Evolutionary conservation across 306 rosid genomes (phyloP), one percentile per base, ranked within the genome.

Genomic region (Quercus wislizeni): DNA sequence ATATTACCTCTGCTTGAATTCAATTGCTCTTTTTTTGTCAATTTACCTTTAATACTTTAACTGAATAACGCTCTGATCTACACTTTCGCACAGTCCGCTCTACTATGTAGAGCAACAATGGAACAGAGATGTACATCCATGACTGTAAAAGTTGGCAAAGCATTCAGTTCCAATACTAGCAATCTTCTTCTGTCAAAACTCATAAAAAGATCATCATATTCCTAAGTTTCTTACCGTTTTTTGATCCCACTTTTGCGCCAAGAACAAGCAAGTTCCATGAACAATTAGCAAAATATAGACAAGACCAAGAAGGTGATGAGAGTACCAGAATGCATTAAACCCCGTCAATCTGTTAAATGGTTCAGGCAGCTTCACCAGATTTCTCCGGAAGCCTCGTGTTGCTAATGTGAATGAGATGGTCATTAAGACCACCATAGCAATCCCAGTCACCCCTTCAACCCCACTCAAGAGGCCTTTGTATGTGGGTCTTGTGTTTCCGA

Each of bases 311-410:
- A 95, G 90, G 72, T 95, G 99, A 80, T 95, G 99, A 15, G 99
- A 95, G 78, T 92, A 95, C 98, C 99, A 95, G 77, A 95, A 95
- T 0, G 99, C 96, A 69, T 95, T 95, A 55, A 95, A 95, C 18
- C 99, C 98, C 0, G 99, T 90, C 83, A 95, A 73, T 79, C 87
- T 89, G 87, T 91, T 89, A 70, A 95, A 80, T 1, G 97, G 97
- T 17, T 91, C 82, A 11, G 98, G 93, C 76, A 91, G 88, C 74
- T 81, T 90, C 35, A 95, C 82, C 30, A 89, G 84, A 64, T 88
- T 95, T 80, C 90, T 87, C 43, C 99, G 80, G 71, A 95, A 90
- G 5, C 87, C 85, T 57, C 76, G 89, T 6, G 92, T 86, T 38
- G 99, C 98, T 31, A 95, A 76, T 6, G 92, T 91, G 75, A 89